Conservation (phyloP, 208 protist genomes). For the Crithidia expoeki region DNA sequence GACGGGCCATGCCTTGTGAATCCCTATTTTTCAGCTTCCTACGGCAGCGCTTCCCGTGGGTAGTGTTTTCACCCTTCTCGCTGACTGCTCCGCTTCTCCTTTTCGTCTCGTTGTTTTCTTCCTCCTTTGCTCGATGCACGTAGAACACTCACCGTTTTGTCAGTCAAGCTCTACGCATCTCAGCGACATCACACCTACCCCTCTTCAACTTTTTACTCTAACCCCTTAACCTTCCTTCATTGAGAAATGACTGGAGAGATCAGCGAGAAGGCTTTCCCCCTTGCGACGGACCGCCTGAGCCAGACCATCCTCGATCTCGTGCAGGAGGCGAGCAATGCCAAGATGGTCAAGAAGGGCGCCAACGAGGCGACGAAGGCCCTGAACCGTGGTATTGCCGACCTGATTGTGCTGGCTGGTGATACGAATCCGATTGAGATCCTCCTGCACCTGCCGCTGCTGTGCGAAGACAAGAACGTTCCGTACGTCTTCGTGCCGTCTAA, state of each 20-base stretch:
- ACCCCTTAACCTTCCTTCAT: constrained; percentile 15
- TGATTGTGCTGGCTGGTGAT: constrained; percentile 99
- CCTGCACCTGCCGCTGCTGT: constrained; percentile 99
- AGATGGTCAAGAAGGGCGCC: constrained; percentile 99
- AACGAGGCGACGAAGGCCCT: constrained; percentile 99
- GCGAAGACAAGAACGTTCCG: constrained; percentile 99
- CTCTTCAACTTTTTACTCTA: constrained; percentile 1
- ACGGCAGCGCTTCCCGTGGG: too few species aligned
- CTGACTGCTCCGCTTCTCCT: not conserved
- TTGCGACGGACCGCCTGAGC: constrained; percentile 96
- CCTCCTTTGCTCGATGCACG: not conserved
- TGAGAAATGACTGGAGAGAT: constrained; percentile 89
- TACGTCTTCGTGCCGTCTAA: constrained; percentile 99
- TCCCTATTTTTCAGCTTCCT: too few species aligned
- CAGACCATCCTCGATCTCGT: constrained; percentile 98
- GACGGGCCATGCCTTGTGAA: too few species aligned
- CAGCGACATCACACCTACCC: constrained; percentile 19
- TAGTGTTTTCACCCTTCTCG: not conserved
- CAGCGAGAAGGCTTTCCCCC: constrained; percentile 99
- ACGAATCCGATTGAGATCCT: constrained; percentile 99
- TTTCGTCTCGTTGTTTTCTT: not conserved
- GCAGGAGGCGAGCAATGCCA: constrained; percentile 97
- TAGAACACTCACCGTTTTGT: too few species aligned
- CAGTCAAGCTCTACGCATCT: constrained; percentile 10
- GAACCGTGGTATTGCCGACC: constrained; percentile 98